Evolutionary conservation across 768 basidiomycete genomes (phyloP), one percentile per base, ranked within the genome.

Genomic region (Austroboletus eburneus): DNA sequence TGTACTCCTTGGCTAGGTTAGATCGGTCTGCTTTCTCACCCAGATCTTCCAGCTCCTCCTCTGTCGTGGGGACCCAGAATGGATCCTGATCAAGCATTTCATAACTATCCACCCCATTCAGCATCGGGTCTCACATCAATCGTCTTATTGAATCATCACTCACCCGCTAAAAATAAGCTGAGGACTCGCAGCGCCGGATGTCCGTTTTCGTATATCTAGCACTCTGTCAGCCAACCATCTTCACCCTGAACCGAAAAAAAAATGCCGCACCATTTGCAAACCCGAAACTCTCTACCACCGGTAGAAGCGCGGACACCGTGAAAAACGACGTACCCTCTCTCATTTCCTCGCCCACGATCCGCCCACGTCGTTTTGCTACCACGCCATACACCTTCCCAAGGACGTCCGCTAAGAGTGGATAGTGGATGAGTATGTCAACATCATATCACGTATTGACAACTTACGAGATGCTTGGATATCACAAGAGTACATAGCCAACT

Each of bases 401-500:
- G 0, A 98, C 96, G 52, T 99, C 96, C 61, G 91, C 94, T 94
- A 58, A 42, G 41, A 38, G 33, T 20, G 42, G 47, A 33, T 23
- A 17, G 25, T 22, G 18, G 12, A 43, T 38, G 12, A 5, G 48
- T 46, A 39, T 39, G 32, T 57, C 18, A 62, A 44, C 36, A 38
- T 43, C 42, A 39, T 21, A 35, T 29, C 38, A 47, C 33, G 23
- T 5, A 33, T 14, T 12, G 22, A 36, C 25, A 13, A 75, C 90
- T 61, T 63, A 97, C 94, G 91, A 14, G 95, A 93, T 2, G 94
- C 91, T 69, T 97, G 96, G 44, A 99, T 98, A 60, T 98, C 94
- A 66, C 95, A 99, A 12, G 87, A 85, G 65, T 99, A 99, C 92
- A 98, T 98, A 0, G 96, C 96, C 55, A 99, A 72, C 83, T 94